phyloP scores from a whole-genome alignment of 1,284 basidiomycete species.

The Pseudozyma pruni region DNA sequence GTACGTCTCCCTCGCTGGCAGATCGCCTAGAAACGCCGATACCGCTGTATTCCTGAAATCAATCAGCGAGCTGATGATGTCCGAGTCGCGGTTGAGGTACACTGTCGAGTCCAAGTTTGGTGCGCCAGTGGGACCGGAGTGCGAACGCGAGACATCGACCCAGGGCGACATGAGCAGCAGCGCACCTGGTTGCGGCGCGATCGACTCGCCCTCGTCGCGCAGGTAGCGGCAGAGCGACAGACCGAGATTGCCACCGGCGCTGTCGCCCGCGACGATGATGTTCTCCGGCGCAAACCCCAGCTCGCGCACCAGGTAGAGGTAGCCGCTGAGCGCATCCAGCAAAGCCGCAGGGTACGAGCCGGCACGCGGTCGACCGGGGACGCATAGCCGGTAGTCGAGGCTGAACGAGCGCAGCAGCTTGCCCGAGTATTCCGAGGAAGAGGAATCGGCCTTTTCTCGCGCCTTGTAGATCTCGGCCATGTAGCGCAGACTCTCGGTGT shows the following conservation, averaged over 20 bases:
- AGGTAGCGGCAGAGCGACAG: constrained; percentile 70
- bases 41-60: constrained; percentile 64
- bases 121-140: constrained; percentile 55
- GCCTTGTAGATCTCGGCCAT: constrained; percentile 49
- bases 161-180: constrained; percentile 63
- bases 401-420: constrained; percentile 57
- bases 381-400: constrained; percentile 60
- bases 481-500: constrained; percentile 48
- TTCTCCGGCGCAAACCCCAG: constrained; percentile 69
- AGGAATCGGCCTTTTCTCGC: background rate
- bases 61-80: constrained; percentile 56
- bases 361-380: constrained; percentile 46
- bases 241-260: constrained; percentile 78
- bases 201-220: constrained; percentile 54
- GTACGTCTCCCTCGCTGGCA: constrained; percentile 62
- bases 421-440: constrained; percentile 13
- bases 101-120: constrained; percentile 56
- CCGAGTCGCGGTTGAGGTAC: constrained; percentile 49
- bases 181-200: constrained; percentile 41
- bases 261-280: constrained; percentile 76
- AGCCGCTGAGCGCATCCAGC: constrained; percentile 60
- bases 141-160: constrained; percentile 64
- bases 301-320: constrained; percentile 56
- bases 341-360: constrained; percentile 63
- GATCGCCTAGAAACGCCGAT: constrained; percentile 55